These are phyloP conservation scores for Dothideomycetes sp. DNA, from an alignment of 2,329 filamentous ascomycete genomes.

Conservation along the genomic window DNA sequence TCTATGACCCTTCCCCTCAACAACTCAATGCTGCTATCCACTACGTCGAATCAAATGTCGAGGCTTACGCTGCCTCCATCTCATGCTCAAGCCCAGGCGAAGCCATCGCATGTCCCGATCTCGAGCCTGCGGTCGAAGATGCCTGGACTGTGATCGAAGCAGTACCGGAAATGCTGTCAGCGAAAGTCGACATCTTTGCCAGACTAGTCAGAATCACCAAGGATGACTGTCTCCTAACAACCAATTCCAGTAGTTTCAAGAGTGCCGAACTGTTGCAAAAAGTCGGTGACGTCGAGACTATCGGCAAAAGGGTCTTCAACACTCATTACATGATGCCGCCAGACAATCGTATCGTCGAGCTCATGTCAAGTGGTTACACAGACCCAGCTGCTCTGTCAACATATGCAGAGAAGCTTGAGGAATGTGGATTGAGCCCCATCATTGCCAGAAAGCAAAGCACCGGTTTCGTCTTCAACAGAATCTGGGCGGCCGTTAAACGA, in stretches of 20 bases:
- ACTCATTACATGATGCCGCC: slow-evolving; percentile 47
- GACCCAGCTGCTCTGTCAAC: slow-evolving; percentile 37
- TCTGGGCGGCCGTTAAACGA: slow-evolving; percentile 50
- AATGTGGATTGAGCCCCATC: slow-evolving; percentile 36
- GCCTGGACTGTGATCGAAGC: slow-evolving; percentile 49
- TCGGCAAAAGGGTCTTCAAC: slow-evolving; percentile 37
- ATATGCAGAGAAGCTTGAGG: slow-evolving; percentile 31
- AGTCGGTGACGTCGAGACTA: slow-evolving; percentile 29
- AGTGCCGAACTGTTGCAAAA: slow-evolving; percentile 40
- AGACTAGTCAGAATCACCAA: slow-evolving; percentile 37
- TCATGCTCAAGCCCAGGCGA: slow-evolving; percentile 20
- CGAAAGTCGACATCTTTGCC: slow-evolving; percentile 42
- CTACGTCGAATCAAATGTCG: slow-evolving; percentile 33
- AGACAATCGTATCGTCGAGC: slow-evolving; percentile 34
- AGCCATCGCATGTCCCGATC: slow-evolving; percentile 27
- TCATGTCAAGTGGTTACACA: slow-evolving; percentile 46
- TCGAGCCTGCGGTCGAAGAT: slow-evolving; percentile 33
- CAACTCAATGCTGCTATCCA: slow-evolving; percentile 30
- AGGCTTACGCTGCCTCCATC: slow-evolving; percentile 12
- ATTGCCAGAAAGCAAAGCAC: slow-evolving; percentile 41
- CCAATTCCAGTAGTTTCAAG: slow-evolving; percentile 46
- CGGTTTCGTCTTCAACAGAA: slow-evolving; percentile 46
- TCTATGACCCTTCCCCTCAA: slow-evolving; percentile 35
- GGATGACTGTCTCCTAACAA: slow-evolving; percentile 40
- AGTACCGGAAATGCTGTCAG: slow-evolving; percentile 41